A percentile compares a stretch with the other conserved stretches of the same genome.
phyloP scores from a whole-genome alignment of 192 early-diverging fungal species.

The Entomortierella beljakovae region DNA sequence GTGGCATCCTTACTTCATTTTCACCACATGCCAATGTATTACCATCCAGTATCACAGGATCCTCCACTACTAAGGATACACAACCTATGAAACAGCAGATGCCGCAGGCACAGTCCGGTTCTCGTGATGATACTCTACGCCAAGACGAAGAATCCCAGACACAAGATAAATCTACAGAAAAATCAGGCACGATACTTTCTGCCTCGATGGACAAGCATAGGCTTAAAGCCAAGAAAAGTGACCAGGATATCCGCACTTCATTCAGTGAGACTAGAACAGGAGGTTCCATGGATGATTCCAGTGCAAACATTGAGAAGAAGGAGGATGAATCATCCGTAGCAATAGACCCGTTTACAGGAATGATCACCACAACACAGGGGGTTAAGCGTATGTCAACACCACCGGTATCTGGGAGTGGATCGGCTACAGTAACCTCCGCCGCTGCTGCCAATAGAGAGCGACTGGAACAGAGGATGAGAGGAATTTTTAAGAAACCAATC shows the following conservation, averaged over 20 bases:
- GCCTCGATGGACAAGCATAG: neutral
- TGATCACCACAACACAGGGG: conserved; percentile 57
- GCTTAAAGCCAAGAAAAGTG: neutral
- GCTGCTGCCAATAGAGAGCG: conserved; percentile 50
- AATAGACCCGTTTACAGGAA: conserved; percentile 63
- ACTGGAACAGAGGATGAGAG: conserved; percentile 63
- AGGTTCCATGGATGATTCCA: conserved; percentile 13
- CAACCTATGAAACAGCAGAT: conserved; percentile 1
- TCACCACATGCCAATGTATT: conserved; percentile 30
- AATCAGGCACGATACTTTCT: neutral
- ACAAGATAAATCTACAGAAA: neutral
- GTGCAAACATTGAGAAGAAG: neutral
- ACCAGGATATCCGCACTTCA: neutral
- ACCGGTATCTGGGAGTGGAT: conserved; percentile 13
- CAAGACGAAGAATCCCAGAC: neutral
- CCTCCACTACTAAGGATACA: conserved; percentile 3
- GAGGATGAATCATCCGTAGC: conserved; percentile 15
- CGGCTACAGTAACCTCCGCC: conserved; percentile 14
- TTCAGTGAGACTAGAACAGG: neutral
- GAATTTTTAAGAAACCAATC: conserved; percentile 22
- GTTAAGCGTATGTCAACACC: conserved; percentile 39
- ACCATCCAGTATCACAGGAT: conserved; percentile 14
- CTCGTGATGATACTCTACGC: neutral
- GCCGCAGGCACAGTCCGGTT: neutral
- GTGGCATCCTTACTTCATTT: conserved; percentile 27